phyloP scores from a whole-genome alignment of 169 alveolate species.

The Cryptosporidium muris region DNA sequence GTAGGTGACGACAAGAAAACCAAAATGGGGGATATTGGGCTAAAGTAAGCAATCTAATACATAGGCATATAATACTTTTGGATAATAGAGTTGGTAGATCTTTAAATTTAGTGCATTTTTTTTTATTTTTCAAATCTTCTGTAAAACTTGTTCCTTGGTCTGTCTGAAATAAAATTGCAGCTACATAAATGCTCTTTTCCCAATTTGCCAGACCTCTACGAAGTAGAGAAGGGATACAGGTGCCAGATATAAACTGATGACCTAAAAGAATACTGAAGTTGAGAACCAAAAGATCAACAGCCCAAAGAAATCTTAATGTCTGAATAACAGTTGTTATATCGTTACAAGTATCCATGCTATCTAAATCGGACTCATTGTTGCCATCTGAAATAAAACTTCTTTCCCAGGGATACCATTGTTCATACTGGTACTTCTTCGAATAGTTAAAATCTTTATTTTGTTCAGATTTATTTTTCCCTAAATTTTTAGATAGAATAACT shows the following conservation, averaged over 20 bases:
- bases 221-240: slow-evolving; percentile 45
- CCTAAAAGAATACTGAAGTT: slow-evolving; percentile 45
- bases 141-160: not conserved
- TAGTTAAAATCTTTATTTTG: slow-evolving; percentile 33
- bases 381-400: slow-evolving; percentile 24
- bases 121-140: not conserved
- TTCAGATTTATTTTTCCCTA: slow-evolving; percentile 41
- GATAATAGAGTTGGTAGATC: slow-evolving; percentile 11
- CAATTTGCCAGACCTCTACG: slow-evolving; percentile 36
- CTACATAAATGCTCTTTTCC: slow-evolving; percentile 58
- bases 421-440: slow-evolving; percentile 45
- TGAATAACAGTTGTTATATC: slow-evolving; percentile 47
- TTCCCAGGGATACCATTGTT: slow-evolving; percentile 71
- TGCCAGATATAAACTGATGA: slow-evolving; percentile 20
- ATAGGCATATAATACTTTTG: slow-evolving; percentile 58
- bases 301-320: slow-evolving; percentile 55
- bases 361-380: slow-evolving; percentile 8
- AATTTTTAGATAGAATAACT: slow-evolving; percentile 39
- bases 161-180: slow-evolving; percentile 37
- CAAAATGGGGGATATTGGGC: slow-evolving; percentile 68
- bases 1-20: slow-evolving; percentile 62
- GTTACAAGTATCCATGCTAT: slow-evolving; percentile 1
- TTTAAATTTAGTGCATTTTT: not conserved
- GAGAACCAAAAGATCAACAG: slow-evolving; percentile 45
- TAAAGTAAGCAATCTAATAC: slow-evolving; percentile 39